These are phyloP conservation scores for Penicillium sp. DNA, from an alignment of 2,329 filamentous ascomycete genomes.

Conservation along the genomic window DNA sequence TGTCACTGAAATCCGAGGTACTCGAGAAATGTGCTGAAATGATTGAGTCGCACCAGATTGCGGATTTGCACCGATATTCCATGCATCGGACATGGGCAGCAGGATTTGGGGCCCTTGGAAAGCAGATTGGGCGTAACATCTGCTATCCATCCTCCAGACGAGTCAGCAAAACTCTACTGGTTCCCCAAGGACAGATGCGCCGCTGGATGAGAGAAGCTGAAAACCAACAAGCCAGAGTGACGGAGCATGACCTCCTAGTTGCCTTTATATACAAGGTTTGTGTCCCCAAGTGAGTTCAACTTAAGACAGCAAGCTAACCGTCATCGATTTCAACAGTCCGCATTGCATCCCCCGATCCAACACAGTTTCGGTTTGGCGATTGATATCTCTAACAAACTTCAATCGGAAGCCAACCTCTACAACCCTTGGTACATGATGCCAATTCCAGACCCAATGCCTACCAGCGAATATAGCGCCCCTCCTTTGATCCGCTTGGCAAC, in stretches of 20 bases:
- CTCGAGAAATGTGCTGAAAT: conserved; percentile 8
- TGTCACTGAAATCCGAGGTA: conserved; percentile 6
- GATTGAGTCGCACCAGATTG: conserved; percentile 2
- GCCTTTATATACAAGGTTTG: conserved; percentile 5
- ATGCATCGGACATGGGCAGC: conserved; percentile 1
- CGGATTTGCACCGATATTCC: background rate
- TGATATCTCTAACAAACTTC: conserved; percentile 4
- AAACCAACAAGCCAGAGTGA: background rate
- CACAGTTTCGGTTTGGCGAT: conserved; percentile 3
- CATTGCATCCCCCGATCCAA: background rate
- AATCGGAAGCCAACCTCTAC: conserved; percentile 1
- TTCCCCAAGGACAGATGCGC: background rate
- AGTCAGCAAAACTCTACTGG: background rate
- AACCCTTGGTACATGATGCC: conserved; percentile 11
- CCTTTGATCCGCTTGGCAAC: conserved; percentile 3
- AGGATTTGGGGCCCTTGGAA: background rate
- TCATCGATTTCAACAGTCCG: background rate
- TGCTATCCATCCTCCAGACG: conserved; percentile 1
- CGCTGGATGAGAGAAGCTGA: conserved; percentile 1
- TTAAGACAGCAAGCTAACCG: background rate
- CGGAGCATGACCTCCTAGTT: conserved; percentile 4
- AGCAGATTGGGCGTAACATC: conserved; percentile 2
- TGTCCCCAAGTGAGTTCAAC: background rate
- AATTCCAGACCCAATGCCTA: conserved; percentile 5
- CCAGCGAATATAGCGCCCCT: background rate